phyloP scores from a whole-genome alignment of 495 filamentous ascomycete species.

The Hypoxylon fuscum region DNA sequence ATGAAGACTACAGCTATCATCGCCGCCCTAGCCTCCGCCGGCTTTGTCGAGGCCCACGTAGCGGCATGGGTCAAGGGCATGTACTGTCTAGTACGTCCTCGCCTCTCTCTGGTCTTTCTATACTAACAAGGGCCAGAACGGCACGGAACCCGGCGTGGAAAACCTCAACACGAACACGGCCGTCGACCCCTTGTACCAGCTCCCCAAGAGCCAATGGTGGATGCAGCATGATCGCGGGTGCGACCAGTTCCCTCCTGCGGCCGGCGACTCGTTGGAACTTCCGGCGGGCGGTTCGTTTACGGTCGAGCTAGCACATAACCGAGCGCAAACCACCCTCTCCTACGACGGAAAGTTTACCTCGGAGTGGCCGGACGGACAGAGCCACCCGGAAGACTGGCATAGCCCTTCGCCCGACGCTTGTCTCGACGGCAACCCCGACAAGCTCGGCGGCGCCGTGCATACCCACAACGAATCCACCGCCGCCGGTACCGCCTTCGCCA shows the following conservation, averaged over 20 bases:
- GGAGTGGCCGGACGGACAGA: slow-evolving; percentile 58
- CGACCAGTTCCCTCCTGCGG: slow-evolving; percentile 51
- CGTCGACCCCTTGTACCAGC: slow-evolving; percentile 55
- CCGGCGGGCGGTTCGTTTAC: slow-evolving; percentile 63
- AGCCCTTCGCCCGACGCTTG: slow-evolving; percentile 48
- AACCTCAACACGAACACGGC: slow-evolving; percentile 54
- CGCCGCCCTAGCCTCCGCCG: slow-evolving; percentile 33
- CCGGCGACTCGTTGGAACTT: slow-evolving; percentile 56
- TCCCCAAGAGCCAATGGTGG: slow-evolving; percentile 58
- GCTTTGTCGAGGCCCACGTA: slow-evolving; percentile 48
- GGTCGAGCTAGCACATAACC: slow-evolving; percentile 64
- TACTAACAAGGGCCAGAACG: slow-evolving; percentile 23
- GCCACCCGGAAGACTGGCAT: slow-evolving; percentile 57
- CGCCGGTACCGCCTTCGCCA: slow-evolving; percentile 63
- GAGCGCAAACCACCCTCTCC: slow-evolving; percentile 58
- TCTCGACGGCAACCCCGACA: slow-evolving; percentile 43
- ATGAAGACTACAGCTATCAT: slow-evolving; percentile 15
- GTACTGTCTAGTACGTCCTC: slow-evolving; percentile 51
- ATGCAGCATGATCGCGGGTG: slow-evolving; percentile 62
- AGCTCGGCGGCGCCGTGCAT: slow-evolving; percentile 51
- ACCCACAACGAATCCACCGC: slow-evolving; percentile 54
- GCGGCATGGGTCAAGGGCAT: slow-evolving; percentile 59
- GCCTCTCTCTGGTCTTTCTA: not conserved
- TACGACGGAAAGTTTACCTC: slow-evolving; percentile 51
- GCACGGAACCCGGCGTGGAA: slow-evolving; percentile 43